A percentile compares a stretch with the other conserved stretches of the same genome.
Evolutionary conservation across 1,139 yeast genomes (phyloP).

Genomic region (Yueomyces sp.): DNA sequence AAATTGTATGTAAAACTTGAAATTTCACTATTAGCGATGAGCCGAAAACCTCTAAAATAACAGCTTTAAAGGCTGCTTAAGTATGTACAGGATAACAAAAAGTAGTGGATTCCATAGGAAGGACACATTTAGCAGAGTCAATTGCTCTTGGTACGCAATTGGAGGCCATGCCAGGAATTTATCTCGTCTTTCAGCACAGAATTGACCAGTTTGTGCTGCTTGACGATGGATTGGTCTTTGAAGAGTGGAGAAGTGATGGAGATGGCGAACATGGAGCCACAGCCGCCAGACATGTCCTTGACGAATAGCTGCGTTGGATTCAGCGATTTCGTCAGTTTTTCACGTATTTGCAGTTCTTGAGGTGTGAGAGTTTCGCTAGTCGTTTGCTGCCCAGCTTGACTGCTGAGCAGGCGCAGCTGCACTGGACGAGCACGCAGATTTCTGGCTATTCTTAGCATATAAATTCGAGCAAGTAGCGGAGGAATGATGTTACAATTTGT

Average conservation of each 20-base stretch:
- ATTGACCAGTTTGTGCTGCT: constrained; percentile 87
- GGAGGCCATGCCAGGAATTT: constrained; percentile 89
- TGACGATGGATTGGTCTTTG: constrained; percentile 70
- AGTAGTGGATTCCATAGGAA: too few relatives aligned
- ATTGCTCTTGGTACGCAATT: constrained; percentile 49
- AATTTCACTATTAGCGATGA: neutral
- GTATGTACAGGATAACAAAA: too few relatives aligned
- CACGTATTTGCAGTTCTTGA: constrained; percentile 55
- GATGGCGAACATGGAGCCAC: constrained; percentile 97
- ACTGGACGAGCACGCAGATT: too few relatives aligned
- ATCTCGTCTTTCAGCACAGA: constrained; percentile 74
- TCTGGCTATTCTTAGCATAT: too few relatives aligned
- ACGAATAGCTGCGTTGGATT: constrained; percentile 41
- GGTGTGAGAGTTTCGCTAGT: too few relatives aligned
- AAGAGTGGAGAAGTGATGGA: constrained; percentile 60
- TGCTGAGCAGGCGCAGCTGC: too few relatives aligned
- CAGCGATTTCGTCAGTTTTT: constrained; percentile 41
- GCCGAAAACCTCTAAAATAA: neutral
- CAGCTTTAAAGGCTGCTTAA: neutral
- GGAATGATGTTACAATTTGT: too few relatives aligned
- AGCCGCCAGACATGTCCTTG: constrained; percentile 85
- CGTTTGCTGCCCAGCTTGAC: too few relatives aligned
- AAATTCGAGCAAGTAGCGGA: too few relatives aligned
- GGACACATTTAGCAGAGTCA: neutral
- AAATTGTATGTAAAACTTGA: neutral